Base-by-base conservation (phyloP, 257 asterid genomes). In the Haberlea rhodopensis region DNA sequence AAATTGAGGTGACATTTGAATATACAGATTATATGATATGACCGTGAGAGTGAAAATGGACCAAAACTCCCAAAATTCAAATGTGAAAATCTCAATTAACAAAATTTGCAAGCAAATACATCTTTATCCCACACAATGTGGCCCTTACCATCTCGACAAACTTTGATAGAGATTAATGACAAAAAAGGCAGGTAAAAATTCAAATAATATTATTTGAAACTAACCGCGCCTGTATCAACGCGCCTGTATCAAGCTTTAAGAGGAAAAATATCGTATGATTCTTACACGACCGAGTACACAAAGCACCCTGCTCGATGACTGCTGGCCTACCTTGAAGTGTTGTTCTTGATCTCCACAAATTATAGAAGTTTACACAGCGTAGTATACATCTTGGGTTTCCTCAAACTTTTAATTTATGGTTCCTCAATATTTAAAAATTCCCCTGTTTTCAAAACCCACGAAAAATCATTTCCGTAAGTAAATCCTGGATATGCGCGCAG, bases 341-440 rank as follows among this genome's bases (percentile, higher is more conserved):
- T 43, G 4, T 43, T 63, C 70, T 71, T 56, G 65, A 52, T 53
- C 68, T 62, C 60, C 58, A 51, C 40, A 60, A 64, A 71, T 62
- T 63, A 71, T 65, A 74, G 37, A 43, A 43, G 74, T 32, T 59
- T 53, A n/a, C 11, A 26, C 8, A 24, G 65, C 32, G 26, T 26
- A 25, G 59, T 58, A 48, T 43, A 74, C 49, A 66, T 55, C 63
- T 40, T 22, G 62, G 75, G 74, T 51, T 73, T 69, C 70, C 73
- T 52, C 72, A 4, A 8, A 43, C 3, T 72, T 46, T 45, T 22
- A 37, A 46, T n/a, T 37, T 49, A 57, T 45, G 49, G 62, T 61
- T 58, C 63, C 59, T 53, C 37, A 52, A 40, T 40, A 18, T 40
- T 40, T 7, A 57, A 69, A 43, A 45, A 60, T 57, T 48, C 7